phyloP scores from a whole-genome alignment of 108 stramenopile species.

The Cyclotella kingstonii region DNA sequence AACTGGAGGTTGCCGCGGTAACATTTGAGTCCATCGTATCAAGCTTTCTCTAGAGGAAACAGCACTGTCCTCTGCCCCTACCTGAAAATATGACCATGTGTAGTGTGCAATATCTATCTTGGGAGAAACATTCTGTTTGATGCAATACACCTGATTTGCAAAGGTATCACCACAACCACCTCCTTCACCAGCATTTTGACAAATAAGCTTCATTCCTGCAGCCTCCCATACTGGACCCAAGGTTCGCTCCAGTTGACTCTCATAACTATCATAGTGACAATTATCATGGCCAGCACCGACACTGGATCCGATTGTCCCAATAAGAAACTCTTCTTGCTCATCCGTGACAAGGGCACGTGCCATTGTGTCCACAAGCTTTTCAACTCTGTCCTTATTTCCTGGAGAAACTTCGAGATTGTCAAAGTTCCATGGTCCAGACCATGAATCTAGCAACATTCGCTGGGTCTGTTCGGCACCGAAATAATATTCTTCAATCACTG shows the following conservation, averaged over 20 bases:
- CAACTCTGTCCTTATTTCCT: neutral
- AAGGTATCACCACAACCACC: slow-evolving; percentile 47
- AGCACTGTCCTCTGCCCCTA: neutral
- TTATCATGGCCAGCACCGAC: slow-evolving; percentile 54
- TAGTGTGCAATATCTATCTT: slow-evolving; percentile 49
- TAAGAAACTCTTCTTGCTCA: slow-evolving; percentile 43
- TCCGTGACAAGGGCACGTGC: slow-evolving; percentile 41
- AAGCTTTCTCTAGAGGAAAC: slow-evolving; percentile 28
- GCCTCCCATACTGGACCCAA: slow-evolving; percentile 45
- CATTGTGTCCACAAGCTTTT: slow-evolving; percentile 31
- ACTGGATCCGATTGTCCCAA: slow-evolving; percentile 43
- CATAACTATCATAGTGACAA: slow-evolving; percentile 46
- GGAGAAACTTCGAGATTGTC: slow-evolving; percentile 1
- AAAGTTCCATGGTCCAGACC: slow-evolving; percentile 36
- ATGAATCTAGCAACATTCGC: slow-evolving; percentile 27
- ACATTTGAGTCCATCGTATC: slow-evolving; percentile 43
- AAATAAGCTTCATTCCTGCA: slow-evolving; percentile 41
- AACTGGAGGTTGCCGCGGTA: slow-evolving; percentile 38
- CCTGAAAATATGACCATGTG: slow-evolving; percentile 55
- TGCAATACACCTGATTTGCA: slow-evolving; percentile 44
- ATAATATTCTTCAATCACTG: slow-evolving; percentile 33
- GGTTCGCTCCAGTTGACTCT: slow-evolving; percentile 36
- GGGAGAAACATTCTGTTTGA: slow-evolving; percentile 46
- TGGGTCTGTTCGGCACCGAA: slow-evolving; percentile 15
- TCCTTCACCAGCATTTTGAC: slow-evolving; percentile 48